Conservation (phyloP, 2,329 filamentous ascomycete species). For the Dactylonectria estremocensis region DNA sequence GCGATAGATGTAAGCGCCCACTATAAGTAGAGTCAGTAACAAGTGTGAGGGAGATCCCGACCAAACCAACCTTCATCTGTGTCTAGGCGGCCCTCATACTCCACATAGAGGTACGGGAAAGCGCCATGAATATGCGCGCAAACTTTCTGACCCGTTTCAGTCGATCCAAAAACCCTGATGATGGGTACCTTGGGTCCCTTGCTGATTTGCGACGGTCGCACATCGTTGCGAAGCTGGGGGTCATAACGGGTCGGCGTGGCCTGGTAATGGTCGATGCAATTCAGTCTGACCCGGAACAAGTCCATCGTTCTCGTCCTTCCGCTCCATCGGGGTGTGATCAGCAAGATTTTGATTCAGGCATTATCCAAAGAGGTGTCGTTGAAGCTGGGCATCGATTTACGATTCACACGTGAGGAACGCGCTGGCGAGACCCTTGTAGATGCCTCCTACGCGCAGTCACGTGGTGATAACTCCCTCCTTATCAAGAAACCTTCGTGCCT, state of each 20-base stretch:
- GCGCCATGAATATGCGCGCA: conserved; percentile 96
- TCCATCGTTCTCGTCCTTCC: conserved; percentile 60
- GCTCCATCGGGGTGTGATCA: conserved; percentile 39
- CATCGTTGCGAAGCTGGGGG: conserved; percentile 79
- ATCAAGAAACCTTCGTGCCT: conserved; percentile 25
- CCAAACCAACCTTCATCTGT: conserved; percentile 74
- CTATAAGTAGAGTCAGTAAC: conserved; percentile 58
- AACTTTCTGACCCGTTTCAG: conserved; percentile 94
- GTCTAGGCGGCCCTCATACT: conserved; percentile 81
- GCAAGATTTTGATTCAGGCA: background rate
- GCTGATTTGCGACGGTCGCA: conserved; percentile 70
- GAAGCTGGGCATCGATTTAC: background rate
- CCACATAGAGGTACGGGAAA: conserved; percentile 95
- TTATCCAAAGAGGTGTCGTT: background rate
- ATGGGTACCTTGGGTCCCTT: conserved; percentile 85
- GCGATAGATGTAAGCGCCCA: conserved; percentile 81
- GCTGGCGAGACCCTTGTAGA: conserved; percentile 9
- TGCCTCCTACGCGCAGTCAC: conserved; percentile 35
- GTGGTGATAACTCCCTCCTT: conserved; percentile 38
- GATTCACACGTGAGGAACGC: conserved; percentile 14
- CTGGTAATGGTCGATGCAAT: conserved; percentile 97
- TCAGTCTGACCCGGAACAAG: conserved; percentile 89
- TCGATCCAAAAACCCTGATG: conserved; percentile 91
- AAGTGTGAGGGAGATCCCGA: background rate
- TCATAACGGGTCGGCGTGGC: conserved; percentile 84